These are phyloP conservation scores for Bimuria novae-zelandiae DNA, from an alignment of 2,329 filamentous ascomycete genomes.

Conservation along the genomic window DNA sequence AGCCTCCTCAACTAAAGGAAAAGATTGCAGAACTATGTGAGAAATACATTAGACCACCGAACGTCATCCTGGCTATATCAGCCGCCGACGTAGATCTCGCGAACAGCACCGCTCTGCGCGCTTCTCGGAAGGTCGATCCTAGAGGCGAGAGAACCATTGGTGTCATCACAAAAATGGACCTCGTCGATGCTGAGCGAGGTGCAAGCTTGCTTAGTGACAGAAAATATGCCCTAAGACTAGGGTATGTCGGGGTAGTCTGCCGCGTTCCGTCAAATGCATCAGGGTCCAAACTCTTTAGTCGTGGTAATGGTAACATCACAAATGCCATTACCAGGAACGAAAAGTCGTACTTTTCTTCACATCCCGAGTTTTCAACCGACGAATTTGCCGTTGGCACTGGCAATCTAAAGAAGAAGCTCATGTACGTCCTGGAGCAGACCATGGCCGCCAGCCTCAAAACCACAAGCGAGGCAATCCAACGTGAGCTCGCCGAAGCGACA, in stretches of 20 bases:
- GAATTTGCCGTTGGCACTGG: conserved; percentile 80
- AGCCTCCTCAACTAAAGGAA: conserved; percentile 88
- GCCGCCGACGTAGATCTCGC: conserved; percentile 96
- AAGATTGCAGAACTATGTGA: conserved; percentile 96
- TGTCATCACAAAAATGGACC: conserved; percentile 99
- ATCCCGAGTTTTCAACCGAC: conserved; percentile 80
- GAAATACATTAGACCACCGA: conserved; percentile 95
- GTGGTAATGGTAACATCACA: conserved; percentile 78
- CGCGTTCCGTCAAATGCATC: conserved; percentile 69
- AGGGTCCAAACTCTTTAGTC: conserved; percentile 75
- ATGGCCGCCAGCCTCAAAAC: conserved; percentile 92
- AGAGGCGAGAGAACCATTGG: conserved; percentile 95
- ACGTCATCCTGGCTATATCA: conserved; percentile 95
- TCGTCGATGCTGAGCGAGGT: conserved; percentile 83
- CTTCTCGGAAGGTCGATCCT: conserved; percentile 89
- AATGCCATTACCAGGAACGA: conserved; percentile 86
- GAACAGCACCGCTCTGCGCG: conserved; percentile 89
- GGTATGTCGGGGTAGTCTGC: conserved; percentile 94
- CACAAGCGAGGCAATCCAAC: conserved; percentile 88
- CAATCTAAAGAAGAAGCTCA: conserved; percentile 90
- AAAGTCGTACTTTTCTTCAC: conserved; percentile 80
- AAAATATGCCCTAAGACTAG: conserved; percentile 92
- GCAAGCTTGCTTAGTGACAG: conserved; percentile 79
- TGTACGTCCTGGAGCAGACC: conserved; percentile 94
- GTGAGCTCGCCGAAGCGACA: conserved; percentile 93